Base-by-base conservation (phyloP, 306 rosid genomes). In the Citrullus colocynthis region DNA sequence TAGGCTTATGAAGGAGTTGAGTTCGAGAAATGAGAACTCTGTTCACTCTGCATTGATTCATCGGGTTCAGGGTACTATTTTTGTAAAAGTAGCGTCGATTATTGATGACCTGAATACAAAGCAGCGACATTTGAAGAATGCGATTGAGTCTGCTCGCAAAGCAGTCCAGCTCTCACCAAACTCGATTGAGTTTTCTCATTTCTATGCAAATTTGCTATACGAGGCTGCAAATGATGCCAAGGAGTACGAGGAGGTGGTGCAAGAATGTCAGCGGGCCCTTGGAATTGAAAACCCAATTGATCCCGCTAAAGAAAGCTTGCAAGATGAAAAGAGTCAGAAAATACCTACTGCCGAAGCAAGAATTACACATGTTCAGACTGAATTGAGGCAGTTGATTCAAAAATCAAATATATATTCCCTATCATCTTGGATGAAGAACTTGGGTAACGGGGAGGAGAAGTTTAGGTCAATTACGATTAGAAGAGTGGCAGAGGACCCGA, bases 221-320 rank as follows among this genome's bases (percentile, higher is more conserved):
- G 99, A 93, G 83, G 93, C 82, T 1, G 98, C 98, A 2, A 93
- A 62, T 78, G 96, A 96, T 4, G 91, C 86, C 21, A 87, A 81
- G 79, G 98, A 96, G 75, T 96, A 86, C 3, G 99, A 96, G 75
- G 94, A 91, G 76, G 98, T 89, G 66, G 84, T 86, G 85, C 88
- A 85, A 10, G 99, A 89, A 89, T 93, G 99, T 78, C 96, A 96
- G 78, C 88, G 94, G 77, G 97, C 90, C 24, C 83, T 96, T 12
- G 86, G 86, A 6, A 82, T 96, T 7, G 88, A 85, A 63, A 88
- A 79, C 52, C 98, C 99, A 0, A 80, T 81, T 10, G 99, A 96
- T 89, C 99, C 99, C 0, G 96, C 88, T 0, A 93, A 83, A 82
- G 99, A 96, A 88, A 93, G 93, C 28, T 85, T 93, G 85, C 98